Percentiles rank a stretch among this genome's conserved stretches.
These are phyloP conservation scores for Atalantia buxifolia DNA, from an alignment of 345 rosid species.

Conservation along the genomic window DNA sequence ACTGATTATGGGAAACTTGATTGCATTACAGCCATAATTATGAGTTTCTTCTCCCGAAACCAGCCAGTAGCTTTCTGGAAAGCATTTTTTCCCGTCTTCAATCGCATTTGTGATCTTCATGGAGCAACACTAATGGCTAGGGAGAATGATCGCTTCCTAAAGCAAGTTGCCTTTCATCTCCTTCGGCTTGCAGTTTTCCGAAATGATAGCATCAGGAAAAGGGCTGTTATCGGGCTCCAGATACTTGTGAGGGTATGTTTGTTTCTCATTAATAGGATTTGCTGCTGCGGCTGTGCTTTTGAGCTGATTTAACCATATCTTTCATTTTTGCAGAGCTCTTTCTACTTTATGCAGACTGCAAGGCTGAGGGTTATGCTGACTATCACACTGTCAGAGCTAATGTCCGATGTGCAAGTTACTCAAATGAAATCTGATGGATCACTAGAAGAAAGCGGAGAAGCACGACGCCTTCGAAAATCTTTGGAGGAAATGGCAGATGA, in stretches of 20 bases:
- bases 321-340: slow-evolving; percentile 76
- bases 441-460: slow-evolving; percentile 96
- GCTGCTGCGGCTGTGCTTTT: slow-evolving; percentile 7
- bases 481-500: slow-evolving; percentile 95
- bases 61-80: slow-evolving; percentile 92
- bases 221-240: slow-evolving; percentile 94
- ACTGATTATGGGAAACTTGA: slow-evolving; percentile 97
- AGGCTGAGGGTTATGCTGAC: slow-evolving; percentile 95
- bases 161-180: slow-evolving; percentile 96
- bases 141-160: slow-evolving; percentile 98
- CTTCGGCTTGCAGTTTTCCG: slow-evolving; percentile 95
- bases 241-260: slow-evolving; percentile 81
- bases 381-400: slow-evolving; percentile 91
- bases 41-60: slow-evolving; percentile 87
- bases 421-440: slow-evolving; percentile 94
- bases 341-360: slow-evolving; percentile 89
- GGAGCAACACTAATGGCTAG: slow-evolving; percentile 96
- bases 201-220: slow-evolving; percentile 86
- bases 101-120: slow-evolving; percentile 78
- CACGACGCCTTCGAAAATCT: slow-evolving; percentile 79
- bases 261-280: slow-evolving; percentile 20
- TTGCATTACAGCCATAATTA: slow-evolving; percentile 84
- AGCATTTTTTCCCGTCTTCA: slow-evolving; percentile 78
- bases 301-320: slow-evolving; percentile 19
- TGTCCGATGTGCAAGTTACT: slow-evolving; percentile 97